phyloP scores from a whole-genome alignment of 352 stramenopile species.

The Pythium rishiriense region DNA sequence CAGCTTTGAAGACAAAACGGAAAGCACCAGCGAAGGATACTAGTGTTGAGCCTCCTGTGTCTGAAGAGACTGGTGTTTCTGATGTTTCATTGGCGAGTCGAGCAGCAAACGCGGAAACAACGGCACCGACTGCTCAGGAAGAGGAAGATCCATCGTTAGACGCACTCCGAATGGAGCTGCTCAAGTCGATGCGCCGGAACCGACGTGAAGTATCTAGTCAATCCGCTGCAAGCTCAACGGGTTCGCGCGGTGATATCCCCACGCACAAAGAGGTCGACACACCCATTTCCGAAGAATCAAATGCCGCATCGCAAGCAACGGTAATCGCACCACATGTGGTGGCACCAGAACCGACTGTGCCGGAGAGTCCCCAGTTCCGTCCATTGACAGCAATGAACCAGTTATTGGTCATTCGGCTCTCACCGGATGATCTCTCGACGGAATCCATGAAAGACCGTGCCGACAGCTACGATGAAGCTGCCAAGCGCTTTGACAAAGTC shows the following conservation, averaged over 20 bases:
- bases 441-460: slow-evolving; percentile 1
- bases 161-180: slow-evolving; percentile 11
- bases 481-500: neutral
- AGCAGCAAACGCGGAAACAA: neutral
- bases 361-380: slow-evolving; percentile 35
- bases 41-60: neutral
- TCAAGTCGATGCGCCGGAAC: slow-evolving; percentile 15
- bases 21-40: slow-evolving; percentile 1
- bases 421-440: slow-evolving; percentile 37
- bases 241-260: neutral
- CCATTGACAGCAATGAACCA: slow-evolving; percentile 68
- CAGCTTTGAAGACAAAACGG: slow-evolving; percentile 61
- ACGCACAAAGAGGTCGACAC: neutral
- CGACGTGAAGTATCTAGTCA: neutral
- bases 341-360: neutral
- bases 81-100: neutral
- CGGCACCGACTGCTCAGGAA: too few relatives aligned
- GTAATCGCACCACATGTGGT: neutral
- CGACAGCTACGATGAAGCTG: slow-evolving; percentile 15
- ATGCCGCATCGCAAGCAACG: neutral
- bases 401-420: slow-evolving; percentile 70
- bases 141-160: slow-evolving; percentile 19
- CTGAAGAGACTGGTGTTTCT: neutral
- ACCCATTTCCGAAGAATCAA: neutral
- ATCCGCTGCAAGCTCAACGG: neutral